Percentiles rank a stretch among this genome's conserved stretches.
phyloP scores from a whole-genome alignment of 2,329 filamentous ascomycete genomes.

The Claviceps cyperi region DNA sequence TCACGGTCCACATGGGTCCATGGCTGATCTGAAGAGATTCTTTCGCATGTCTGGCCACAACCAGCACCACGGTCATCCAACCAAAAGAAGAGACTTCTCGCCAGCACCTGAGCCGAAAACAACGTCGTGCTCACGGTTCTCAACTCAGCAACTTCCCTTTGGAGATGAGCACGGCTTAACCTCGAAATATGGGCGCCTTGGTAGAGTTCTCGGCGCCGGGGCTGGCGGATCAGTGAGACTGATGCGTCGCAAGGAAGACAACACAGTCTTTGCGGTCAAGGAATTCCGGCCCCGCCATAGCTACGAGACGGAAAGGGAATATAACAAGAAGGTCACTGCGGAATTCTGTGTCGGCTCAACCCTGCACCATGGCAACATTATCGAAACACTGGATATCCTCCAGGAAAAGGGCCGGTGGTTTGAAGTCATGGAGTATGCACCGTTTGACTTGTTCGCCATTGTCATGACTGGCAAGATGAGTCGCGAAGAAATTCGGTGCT shows the following conservation, averaged over 20 bases:
- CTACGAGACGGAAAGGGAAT: constrained; percentile 89
- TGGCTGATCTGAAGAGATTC: constrained; percentile 93
- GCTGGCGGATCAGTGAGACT: constrained; percentile 88
- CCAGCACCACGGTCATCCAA: constrained; percentile 50
- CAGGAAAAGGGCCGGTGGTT: constrained; percentile 92
- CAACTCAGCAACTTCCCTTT: constrained; percentile 60
- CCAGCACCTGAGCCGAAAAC: constrained; percentile 41
- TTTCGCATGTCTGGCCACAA: constrained; percentile 64
- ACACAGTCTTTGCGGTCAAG: constrained; percentile 91
- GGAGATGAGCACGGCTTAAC: constrained; percentile 83
- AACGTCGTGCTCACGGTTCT: constrained; percentile 29
- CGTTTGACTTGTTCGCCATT: constrained; percentile 89
- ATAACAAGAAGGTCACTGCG: constrained; percentile 94
- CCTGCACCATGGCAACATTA: constrained; percentile 93
- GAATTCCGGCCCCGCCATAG: constrained; percentile 86
- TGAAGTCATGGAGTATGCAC: constrained; percentile 98
- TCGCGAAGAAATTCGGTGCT: constrained; percentile 77
- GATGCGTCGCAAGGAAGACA: constrained; percentile 86
- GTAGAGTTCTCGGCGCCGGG: constrained; percentile 82
- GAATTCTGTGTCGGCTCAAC: constrained; percentile 98
- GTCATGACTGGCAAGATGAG: constrained; percentile 99
- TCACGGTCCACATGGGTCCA: constrained; percentile 51
- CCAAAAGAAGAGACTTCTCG: constrained; percentile 53
- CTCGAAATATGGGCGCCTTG: constrained; percentile 91
- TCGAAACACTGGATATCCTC: constrained; percentile 92